Conservation (phyloP, 768 basidiomycete species). For the Mycena albidolilacea region DNA sequence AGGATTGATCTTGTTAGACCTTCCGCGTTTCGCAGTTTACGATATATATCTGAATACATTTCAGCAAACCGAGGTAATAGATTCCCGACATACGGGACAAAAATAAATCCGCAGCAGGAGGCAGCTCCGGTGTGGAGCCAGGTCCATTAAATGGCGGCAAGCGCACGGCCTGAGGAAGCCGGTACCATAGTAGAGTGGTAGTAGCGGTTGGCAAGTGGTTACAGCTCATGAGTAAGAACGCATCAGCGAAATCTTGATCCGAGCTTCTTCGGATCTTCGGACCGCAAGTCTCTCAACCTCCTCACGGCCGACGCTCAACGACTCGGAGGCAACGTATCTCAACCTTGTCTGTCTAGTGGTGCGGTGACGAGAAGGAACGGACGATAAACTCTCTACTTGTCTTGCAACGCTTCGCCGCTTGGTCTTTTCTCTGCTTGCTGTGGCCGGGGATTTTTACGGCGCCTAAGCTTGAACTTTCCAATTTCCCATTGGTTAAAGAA, state of each 20-base stretch:
- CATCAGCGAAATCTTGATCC: background rate
- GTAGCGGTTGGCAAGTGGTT: background rate
- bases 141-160: background rate
- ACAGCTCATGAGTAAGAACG: background rate
- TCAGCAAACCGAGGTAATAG: no score
- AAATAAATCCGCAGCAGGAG: no score
- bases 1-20: background rate
- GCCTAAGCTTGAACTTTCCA: no score
- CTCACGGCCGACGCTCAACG: background rate
- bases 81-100: no score
- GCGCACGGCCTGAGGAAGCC: background rate
- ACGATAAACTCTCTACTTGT: background rate
- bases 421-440: background rate
- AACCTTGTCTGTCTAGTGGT: background rate
- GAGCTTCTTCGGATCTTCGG: slow-evolving; percentile 1
- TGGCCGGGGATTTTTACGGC: no score
- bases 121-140: no score
- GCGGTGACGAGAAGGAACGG: background rate
- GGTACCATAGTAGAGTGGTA: background rate
- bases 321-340: background rate
- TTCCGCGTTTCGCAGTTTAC: background rate
- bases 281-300: background rate
- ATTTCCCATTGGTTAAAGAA: no score
- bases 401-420: background rate
- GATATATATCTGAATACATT: background rate